Evolutionary conservation across 1,284 basidiomycete genomes (phyloP).

Genomic region (Clitocybe nebularis): DNA sequence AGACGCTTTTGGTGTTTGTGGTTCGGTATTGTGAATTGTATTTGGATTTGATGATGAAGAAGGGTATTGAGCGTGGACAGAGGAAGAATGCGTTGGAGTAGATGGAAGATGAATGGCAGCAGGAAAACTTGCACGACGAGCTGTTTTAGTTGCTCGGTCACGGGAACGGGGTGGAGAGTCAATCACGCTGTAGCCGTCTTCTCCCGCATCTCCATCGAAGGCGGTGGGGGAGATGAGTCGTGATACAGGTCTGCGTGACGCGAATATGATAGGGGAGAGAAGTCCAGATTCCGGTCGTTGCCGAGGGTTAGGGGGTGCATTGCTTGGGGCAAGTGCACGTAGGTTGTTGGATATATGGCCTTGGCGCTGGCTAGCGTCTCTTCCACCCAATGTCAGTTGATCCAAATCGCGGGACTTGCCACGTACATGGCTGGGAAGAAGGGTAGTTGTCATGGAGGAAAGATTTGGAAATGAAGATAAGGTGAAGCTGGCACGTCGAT

Average conservation of each 20-base stretch:
- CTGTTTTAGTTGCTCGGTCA: too few species aligned
- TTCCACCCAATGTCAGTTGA: too few species aligned
- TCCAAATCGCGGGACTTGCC: constrained; percentile 6
- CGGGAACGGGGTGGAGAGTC: too few species aligned
- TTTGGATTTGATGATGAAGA: too few species aligned
- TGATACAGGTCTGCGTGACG: background rate
- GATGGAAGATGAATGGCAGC: too few species aligned
- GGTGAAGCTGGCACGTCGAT: constrained; percentile 11
- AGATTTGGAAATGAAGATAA: constrained; percentile 11
- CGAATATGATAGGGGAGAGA: background rate
- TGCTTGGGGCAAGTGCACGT: background rate
- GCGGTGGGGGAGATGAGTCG: background rate
- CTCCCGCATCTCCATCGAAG: too few species aligned
- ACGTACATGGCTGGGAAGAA: constrained; percentile 11
- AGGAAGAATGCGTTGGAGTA: too few species aligned
- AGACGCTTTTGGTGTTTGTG: too few species aligned
- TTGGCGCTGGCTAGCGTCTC: background rate
- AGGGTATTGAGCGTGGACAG: too few species aligned
- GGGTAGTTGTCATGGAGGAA: constrained; percentile 6
- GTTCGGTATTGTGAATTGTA: too few species aligned
- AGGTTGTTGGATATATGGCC: background rate
- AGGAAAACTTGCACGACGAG: too few species aligned
- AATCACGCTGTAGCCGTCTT: too few species aligned
- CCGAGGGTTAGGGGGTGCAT: background rate
- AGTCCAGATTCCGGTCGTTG: background rate